Conservation (phyloP, 805 yeast species). For the Helenozyma rhizophorensis region DNA sequence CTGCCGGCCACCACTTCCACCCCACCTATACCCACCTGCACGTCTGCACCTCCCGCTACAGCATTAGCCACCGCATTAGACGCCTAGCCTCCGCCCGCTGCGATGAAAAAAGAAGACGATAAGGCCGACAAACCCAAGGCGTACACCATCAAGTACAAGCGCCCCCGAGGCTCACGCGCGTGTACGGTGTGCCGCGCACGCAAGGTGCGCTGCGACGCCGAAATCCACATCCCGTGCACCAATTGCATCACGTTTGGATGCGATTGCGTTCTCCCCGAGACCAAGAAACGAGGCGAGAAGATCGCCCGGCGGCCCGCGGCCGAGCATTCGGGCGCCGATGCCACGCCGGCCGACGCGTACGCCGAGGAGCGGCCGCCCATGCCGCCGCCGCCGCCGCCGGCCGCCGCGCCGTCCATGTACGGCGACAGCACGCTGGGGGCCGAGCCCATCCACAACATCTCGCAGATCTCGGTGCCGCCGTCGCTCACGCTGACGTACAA, state of each 20-base stretch:
- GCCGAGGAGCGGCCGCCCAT: not conserved
- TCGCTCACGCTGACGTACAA: slow-evolving; percentile 39
- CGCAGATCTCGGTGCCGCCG: slow-evolving; percentile 40
- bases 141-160: slow-evolving; percentile 42
- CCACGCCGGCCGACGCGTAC: not conserved
- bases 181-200: slow-evolving; percentile 75
- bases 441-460: slow-evolving; percentile 40
- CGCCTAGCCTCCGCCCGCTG: not conserved
- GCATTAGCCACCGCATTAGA: not conserved
- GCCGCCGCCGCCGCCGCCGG: not conserved
- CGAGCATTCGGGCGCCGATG: too few species aligned
- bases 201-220: slow-evolving; percentile 79
- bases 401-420: slow-evolving; percentile 8
- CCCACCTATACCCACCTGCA: too few species aligned
- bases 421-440: not conserved
- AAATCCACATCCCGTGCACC: slow-evolving; percentile 47
- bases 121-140: slow-evolving; percentile 34
- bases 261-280: slow-evolving; percentile 65
- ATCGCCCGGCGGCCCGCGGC: not conserved
- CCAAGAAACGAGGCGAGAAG: slow-evolving; percentile 38
- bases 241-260: slow-evolving; percentile 71
- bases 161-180: slow-evolving; percentile 66
- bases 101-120: slow-evolving; percentile 3
- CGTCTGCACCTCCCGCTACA: too few species aligned
- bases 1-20: too few species aligned